Evolutionary conservation across 495 filamentous ascomycete genomes (phyloP), one percentile per base, ranked within the genome.

Genomic region (Tetracladium marchalianum): DNA sequence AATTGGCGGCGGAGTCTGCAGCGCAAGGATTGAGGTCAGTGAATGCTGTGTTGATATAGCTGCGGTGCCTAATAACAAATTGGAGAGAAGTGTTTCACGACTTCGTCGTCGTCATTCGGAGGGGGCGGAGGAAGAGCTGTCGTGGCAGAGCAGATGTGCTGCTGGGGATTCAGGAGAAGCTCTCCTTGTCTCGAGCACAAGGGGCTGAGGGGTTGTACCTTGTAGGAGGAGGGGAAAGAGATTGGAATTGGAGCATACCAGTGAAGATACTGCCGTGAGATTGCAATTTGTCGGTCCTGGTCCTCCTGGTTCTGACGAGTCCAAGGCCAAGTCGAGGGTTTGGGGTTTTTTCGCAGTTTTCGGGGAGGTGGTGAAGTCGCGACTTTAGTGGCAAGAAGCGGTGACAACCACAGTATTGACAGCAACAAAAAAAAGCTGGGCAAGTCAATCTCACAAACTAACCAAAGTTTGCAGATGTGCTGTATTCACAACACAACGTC

Each of bases 1-100:
- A 41, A 31, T 22, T 10, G 15, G 17, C 6, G 27, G 46, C 46
- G 18, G 39, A 42, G 46, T 37, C 46, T 48, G 39, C 16, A 35
- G 27, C 10, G 19, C 10, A 45, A 47, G 13, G 11, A 11, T 22
- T 41, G 12, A 36, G 15, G 35, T 41, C n/a, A 22, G 5, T 11
- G 10, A 31, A 13, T 35, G n/a, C n/a, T 35, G 15, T 16, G 7
- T 4, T 17, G 15, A 35, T 32, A 17, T 38, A n/a, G 43, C 12
- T 34, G 0, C 6, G 31, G 40, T 16, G 38, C 13, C 19, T 15
- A 4, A 18, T 11, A 18, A 7, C 31, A 18, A 32, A 33, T 11
- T 36, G 19, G 27, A 39, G 12, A 15, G 22, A 32, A 24, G 11
- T 18, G 11, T n/a, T 8, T 16, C 12, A 9, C 15, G 24, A 27